A percentile compares a stretch with the other conserved stretches of the same genome.
Evolutionary conservation across 2,329 filamentous ascomycete genomes (phyloP).

Genomic region (Ophiostoma sp.): DNA sequence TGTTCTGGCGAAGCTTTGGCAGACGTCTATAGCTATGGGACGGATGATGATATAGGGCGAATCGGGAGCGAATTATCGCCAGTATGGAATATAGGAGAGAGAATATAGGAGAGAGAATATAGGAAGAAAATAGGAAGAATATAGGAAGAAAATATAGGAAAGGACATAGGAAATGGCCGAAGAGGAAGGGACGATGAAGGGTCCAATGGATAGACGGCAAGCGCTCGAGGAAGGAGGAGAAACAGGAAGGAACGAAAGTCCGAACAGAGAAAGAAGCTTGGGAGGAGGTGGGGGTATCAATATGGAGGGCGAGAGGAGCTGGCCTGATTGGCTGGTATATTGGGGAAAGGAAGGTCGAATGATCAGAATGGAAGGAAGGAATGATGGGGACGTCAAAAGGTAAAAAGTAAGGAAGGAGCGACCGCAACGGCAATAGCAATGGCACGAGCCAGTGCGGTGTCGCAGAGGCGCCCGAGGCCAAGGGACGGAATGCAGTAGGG

Average conservation of each 20-base stretch:
- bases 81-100: not conserved
- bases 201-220: not conserved
- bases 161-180: not conserved
- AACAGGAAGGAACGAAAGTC: slow-evolving; percentile 7
- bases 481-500: not conserved
- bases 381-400: not conserved
- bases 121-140: not conserved
- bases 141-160: not conserved
- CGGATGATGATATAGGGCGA: not conserved
- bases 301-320: slow-evolving; percentile 6
- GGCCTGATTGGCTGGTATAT: not conserved
- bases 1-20: not conserved
- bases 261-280: slow-evolving; percentile 9
- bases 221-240: not conserved
- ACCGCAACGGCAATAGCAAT: not conserved
- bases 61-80: not conserved
- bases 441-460: not conserved
- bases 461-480: too few relatives aligned
- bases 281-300: not conserved
- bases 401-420: not conserved
- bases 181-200: not conserved
- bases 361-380: not conserved
- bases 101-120: not conserved
- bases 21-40: not conserved
- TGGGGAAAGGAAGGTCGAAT: not conserved